Evolutionary conservation across 345 rosid genomes (phyloP).

Genomic region (Camelina neglecta): DNA sequence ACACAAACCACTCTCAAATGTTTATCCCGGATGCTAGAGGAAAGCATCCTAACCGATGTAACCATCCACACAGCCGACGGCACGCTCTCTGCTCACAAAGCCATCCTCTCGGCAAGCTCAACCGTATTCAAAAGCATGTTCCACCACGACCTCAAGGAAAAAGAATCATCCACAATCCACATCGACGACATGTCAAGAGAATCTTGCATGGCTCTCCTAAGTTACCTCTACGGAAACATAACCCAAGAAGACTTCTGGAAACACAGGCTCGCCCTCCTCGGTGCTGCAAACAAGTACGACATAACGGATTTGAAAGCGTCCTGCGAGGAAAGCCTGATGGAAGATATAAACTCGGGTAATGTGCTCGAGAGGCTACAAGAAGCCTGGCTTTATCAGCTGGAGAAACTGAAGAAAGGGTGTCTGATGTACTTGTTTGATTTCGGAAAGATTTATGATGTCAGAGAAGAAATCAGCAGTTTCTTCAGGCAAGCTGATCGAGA

Average conservation of each 20-base stretch:
- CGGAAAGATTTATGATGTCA: conserved; percentile 82
- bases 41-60: conserved; percentile 74
- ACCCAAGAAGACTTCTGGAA: conserved; percentile 88
- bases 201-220: conserved; percentile 79
- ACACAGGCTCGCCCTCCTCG: conserved; percentile 75
- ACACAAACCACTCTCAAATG: conserved; percentile 68
- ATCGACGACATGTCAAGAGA: conserved; percentile 87
- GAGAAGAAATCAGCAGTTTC: conserved; percentile 75
- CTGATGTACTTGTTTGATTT: conserved; percentile 82
- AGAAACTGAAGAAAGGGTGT: conserved; percentile 88
- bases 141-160: conserved; percentile 86
- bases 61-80: conserved; percentile 81
- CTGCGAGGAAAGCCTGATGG: conserved; percentile 88
- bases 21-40: conserved; percentile 88
- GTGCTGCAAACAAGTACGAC: conserved; percentile 88
- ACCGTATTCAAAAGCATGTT: conserved; percentile 93
- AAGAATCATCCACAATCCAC: conserved; percentile 78
- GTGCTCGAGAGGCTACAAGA: conserved; percentile 92
- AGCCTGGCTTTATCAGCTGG: conserved; percentile 89
- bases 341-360: conserved; percentile 78
- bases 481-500: conserved; percentile 84
- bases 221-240: conserved; percentile 82
- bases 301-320: conserved; percentile 72
- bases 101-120: conserved; percentile 83
- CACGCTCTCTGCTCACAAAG: conserved; percentile 79